These are phyloP conservation scores for Kodamaea kaohsiungensis DNA, from an alignment of 805 yeast genomes.

Conservation along the genomic window DNA sequence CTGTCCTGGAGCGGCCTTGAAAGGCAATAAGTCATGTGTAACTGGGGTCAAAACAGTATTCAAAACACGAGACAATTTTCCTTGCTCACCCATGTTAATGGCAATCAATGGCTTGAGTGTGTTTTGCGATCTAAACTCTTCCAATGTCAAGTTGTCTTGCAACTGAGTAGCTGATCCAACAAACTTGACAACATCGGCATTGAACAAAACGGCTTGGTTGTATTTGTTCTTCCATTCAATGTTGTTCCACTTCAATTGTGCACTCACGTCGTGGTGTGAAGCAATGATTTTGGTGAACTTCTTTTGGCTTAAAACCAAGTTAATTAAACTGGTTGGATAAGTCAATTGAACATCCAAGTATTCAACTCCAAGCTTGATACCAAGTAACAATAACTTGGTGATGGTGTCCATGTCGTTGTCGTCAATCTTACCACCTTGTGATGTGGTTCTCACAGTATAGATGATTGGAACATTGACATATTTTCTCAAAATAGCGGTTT, in stretches of 20 bases:
- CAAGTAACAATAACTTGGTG: constrained; percentile 55
- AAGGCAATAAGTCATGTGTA: constrained; percentile 67
- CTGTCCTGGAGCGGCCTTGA: constrained; percentile 80
- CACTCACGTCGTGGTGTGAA: constrained; percentile 76
- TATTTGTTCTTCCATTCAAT: constrained; percentile 76
- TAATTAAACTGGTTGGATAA: constrained; percentile 56
- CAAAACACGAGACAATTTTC: constrained; percentile 77
- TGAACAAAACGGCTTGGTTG: constrained; percentile 61
- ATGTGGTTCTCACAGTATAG: constrained; percentile 72
- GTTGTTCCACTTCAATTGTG: constrained; percentile 60
- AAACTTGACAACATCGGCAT: constrained; percentile 77
- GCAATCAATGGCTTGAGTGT: constrained; percentile 69
- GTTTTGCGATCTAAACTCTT: constrained; percentile 63
- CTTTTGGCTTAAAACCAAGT: constrained; percentile 51
- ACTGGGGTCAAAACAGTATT: constrained; percentile 82
- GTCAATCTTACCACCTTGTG: constrained; percentile 84
- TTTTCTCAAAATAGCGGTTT: constrained; percentile 68
- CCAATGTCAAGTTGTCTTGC: constrained; percentile 70
- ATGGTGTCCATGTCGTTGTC: constrained; percentile 53
- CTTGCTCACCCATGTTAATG: constrained; percentile 74
- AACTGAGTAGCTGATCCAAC: constrained; percentile 72
- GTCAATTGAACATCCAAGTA: constrained; percentile 80
- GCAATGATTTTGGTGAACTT: constrained; percentile 74
- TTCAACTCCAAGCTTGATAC: constrained; percentile 76
- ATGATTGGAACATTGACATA: constrained; percentile 71